Conservation (phyloP, 192 early-diverging fungal species). For the Entomortierella beljakovae region DNA sequence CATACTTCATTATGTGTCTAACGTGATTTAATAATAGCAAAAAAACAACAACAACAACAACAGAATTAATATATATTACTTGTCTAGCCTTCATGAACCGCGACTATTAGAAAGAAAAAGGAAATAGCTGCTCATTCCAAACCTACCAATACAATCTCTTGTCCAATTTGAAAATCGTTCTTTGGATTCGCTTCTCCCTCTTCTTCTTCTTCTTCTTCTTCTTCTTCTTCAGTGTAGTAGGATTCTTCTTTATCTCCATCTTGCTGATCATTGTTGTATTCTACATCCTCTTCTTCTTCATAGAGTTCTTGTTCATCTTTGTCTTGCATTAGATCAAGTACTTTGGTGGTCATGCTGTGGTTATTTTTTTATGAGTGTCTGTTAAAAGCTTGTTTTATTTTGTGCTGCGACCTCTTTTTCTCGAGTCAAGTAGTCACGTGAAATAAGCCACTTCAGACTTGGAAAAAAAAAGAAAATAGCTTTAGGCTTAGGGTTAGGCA, state of each 20-base stretch:
- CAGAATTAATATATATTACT: too few species aligned
- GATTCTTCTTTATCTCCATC: constrained; percentile 6
- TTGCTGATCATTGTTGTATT: constrained; percentile 8
- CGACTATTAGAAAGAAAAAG: neutral
- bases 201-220: constrained; percentile 2
- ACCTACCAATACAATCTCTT: constrained; percentile 34
- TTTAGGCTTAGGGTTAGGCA: too few species aligned
- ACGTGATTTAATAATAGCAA: neutral
- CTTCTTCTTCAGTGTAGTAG: constrained; percentile 18
- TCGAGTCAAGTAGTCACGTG: too few species aligned
- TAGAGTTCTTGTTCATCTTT: neutral
- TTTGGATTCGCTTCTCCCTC: too few species aligned
- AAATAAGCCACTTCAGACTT: too few species aligned
- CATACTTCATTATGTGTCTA: constrained; percentile 60
- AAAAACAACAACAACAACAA: too few species aligned
- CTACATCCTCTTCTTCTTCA: neutral
- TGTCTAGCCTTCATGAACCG: too few species aligned
- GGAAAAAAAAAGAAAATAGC: too few species aligned
- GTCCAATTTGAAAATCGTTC: constrained; percentile 22
- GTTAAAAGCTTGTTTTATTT: too few species aligned
- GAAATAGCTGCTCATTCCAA: too few species aligned
- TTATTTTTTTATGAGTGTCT: too few species aligned
- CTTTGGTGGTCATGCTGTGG: neutral
- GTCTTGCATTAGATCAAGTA: neutral
- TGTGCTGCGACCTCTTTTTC: too few species aligned